Conservation (phyloP, 2,329 filamentous ascomycete species). For the Cladophialophora exuberans region DNA sequence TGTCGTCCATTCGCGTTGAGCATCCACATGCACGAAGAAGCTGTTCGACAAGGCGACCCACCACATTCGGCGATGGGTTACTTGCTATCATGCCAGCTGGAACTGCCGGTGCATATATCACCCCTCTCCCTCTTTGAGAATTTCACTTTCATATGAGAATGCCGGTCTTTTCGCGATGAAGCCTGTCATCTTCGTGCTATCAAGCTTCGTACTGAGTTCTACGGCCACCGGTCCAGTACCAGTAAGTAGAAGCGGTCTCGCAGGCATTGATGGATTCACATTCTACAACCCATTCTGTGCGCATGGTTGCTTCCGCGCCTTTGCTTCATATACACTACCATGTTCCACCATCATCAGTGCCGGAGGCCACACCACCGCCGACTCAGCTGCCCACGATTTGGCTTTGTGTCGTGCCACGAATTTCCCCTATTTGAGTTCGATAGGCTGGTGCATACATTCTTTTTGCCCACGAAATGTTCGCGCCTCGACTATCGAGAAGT, state of each 20-base stretch:
- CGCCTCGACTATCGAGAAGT: constrained; percentile 15
- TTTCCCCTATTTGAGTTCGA: constrained; percentile 2
- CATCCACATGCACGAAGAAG: no score
- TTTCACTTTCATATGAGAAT: no score
- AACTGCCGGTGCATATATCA: no score
- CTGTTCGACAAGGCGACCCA: no score
- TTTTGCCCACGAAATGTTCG: constrained; percentile 6
- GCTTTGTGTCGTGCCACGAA: neutral
- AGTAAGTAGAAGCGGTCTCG: neutral
- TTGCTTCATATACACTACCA: neutral
- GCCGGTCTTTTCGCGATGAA: neutral
- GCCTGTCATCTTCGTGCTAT: neutral
- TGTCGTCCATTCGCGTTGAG: no score
- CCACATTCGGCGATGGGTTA: no score
- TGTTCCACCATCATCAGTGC: neutral
- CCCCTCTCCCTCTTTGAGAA: no score
- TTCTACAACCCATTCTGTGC: neutral
- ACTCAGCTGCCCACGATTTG: neutral
- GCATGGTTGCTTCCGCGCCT: constrained; percentile 2
- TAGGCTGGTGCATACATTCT: constrained; percentile 2
- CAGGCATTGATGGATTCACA: neutral
- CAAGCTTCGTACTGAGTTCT: neutral
- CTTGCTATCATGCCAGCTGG: no score
- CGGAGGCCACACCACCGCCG: neutral
- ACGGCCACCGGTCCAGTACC: neutral